Percentiles rank a stretch among this genome's conserved stretches.
phyloP scores from a whole-genome alignment of 2,329 filamentous ascomycete species.

The Fusarium agapanthi region DNA sequence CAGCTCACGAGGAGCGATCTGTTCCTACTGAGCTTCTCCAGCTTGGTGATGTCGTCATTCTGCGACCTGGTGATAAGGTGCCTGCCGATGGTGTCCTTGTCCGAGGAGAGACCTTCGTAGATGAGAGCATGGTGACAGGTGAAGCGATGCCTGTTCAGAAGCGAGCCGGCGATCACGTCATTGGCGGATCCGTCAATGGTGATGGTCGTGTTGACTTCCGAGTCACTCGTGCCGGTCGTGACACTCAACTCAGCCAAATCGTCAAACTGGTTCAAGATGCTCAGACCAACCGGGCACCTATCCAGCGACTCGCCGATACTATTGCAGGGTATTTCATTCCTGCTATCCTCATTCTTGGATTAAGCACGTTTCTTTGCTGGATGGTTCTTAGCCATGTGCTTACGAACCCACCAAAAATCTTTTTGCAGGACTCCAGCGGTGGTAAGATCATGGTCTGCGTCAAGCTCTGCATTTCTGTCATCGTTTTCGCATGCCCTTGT shows the following conservation, averaged over 20 bases:
- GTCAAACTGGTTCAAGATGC: constrained; percentile 98
- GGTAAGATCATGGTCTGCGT: constrained; percentile 96
- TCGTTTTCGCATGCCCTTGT: constrained; percentile 97
- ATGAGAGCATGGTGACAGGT: constrained; percentile 98
- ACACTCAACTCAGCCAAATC: constrained; percentile 97
- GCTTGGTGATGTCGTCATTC: constrained; percentile 90
- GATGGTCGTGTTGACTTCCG: constrained; percentile 91
- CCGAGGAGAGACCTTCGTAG: constrained; percentile 89
- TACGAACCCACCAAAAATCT: constrained; percentile 85
- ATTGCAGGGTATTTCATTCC: constrained; percentile 96
- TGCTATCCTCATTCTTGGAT: constrained; percentile 82
- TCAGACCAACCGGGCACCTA: constrained; percentile 92
- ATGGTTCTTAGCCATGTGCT: constrained; percentile 93
- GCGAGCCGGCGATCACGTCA: constrained; percentile 78
- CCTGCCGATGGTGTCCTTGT: constrained; percentile 90
- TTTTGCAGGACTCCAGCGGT: constrained; percentile 80
- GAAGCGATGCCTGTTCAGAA: constrained; percentile 97
- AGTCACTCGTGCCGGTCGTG: constrained; percentile 89
- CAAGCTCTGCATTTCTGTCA: constrained; percentile 97
- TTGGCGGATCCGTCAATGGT: constrained; percentile 95
- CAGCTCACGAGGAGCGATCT: constrained; percentile 79
- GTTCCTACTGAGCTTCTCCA: constrained; percentile 95
- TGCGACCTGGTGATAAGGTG: constrained; percentile 95
- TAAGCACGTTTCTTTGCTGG: constrained; percentile 88
- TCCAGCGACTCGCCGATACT: constrained; percentile 89